Evolutionary conservation across 179 eudicot genomes (phyloP), one percentile per base, ranked within the genome.

Genomic region (Carnegiea gigantea): DNA sequence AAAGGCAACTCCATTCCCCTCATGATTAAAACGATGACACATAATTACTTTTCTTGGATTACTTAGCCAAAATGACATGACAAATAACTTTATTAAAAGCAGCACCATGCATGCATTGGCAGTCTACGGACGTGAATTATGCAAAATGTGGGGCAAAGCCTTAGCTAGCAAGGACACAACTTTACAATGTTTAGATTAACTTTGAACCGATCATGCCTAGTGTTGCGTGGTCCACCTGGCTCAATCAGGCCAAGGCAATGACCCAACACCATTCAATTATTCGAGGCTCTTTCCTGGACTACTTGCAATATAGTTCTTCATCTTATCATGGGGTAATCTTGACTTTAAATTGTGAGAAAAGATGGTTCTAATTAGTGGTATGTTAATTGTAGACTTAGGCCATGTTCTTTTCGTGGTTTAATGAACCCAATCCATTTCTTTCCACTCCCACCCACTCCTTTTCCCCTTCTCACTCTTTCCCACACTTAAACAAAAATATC

Each of bases 221-320:
- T 26, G 38, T 26, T 65, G 18, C 24, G 7, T 65, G 71, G 71
- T 65, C 71, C 71, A 65, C 62, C 38, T 65, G 11, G 9, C 33
- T 65, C 71, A 9, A 10, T 54, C 11, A 24, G 71, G 7, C 9
- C 24, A 26, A 65, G 24, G 71, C 33, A 65, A 65, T 10, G 71
- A 38, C 71, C 71, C 26, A 11, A 33, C 71, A 26, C 15, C 0
- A 65, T 26, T 65, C 71, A 65, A 65, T 65, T 65, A 65, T 65
- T 65, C 26, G 71, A 24, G 71, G 38, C 33, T n/a, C 71, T 26
- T 65, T 65, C 24, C 13, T 23, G 6, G 28, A 62, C 68, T 21
- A 62, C 38, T 65, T 65, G 71, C 38, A 65, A 7, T 65, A 65
- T 26, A 65, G 71, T 65, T 65, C 38, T 65, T 65, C 36, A 65